Percentiles rank a stretch among this genome's conserved stretches.
These are phyloP conservation scores for Plantago ovata DNA, from an alignment of 257 asterid species.

Conservation along the genomic window DNA sequence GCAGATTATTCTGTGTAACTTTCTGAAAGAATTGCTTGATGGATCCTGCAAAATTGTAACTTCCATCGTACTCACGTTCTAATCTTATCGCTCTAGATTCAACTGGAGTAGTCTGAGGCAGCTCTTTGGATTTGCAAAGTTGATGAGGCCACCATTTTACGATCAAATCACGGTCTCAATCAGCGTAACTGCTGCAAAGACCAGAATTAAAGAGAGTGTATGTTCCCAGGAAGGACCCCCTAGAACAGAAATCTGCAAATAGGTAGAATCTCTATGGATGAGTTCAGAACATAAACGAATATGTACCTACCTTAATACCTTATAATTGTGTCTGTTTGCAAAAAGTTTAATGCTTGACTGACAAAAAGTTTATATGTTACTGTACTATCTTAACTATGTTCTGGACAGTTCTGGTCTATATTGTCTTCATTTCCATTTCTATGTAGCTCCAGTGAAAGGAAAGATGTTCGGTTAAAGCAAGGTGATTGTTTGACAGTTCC, in stretches of 20 bases:
- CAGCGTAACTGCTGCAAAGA: conserved; percentile 16
- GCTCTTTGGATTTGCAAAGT: not conserved
- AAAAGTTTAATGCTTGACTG: too few species aligned
- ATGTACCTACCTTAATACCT: too few species aligned
- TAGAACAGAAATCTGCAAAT: conserved; percentile 84
- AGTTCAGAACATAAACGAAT: not conserved
- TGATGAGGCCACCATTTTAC: not conserved
- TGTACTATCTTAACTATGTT: not conserved
- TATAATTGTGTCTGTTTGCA: too few species aligned
- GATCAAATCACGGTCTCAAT: conserved; percentile 5
- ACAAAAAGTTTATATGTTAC: too few species aligned
- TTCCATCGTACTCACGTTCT: not conserved
- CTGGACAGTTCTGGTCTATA: conserved; percentile 30
- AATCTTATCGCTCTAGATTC: too few species aligned
- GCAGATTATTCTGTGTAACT: not conserved
- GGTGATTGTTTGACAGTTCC: too few species aligned
- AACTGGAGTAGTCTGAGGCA: not conserved
- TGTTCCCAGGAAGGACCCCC: conserved; percentile 96
- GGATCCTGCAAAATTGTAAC: not conserved
- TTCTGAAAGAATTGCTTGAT: not conserved
- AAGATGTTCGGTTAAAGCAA: too few species aligned
- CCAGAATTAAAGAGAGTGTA: conserved; percentile 28
- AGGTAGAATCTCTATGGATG: not conserved
- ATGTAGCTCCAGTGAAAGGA: conserved; percentile 54
- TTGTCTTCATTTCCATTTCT: conserved; percentile 90